phyloP scores from a whole-genome alignment of 1,139 yeast species.

The Eremothecium cymbalariae region DNA sequence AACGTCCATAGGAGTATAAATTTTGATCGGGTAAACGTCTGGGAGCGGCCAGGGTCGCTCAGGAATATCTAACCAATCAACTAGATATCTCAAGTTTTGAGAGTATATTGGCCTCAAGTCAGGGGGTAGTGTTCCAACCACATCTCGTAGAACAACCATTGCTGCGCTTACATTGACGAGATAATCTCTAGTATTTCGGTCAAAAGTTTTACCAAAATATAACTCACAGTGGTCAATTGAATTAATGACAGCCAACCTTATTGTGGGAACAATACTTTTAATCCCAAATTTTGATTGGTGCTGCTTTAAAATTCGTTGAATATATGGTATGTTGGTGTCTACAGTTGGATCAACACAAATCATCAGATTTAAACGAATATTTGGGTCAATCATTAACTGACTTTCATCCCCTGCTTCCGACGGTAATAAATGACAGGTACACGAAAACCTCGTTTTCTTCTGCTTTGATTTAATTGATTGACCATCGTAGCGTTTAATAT shows the following conservation, averaged over 20 bases:
- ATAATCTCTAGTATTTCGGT: slow-evolving; percentile 37
- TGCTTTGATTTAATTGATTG: slow-evolving; percentile 35
- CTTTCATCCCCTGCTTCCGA: slow-evolving; percentile 34
- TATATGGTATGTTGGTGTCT: slow-evolving; percentile 36
- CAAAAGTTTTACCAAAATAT: slow-evolving; percentile 36
- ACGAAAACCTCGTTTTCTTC: slow-evolving; percentile 24
- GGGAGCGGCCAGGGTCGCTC: slow-evolving; percentile 69
- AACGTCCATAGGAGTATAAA: slow-evolving; percentile 61
- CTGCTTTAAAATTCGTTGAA: slow-evolving; percentile 24
- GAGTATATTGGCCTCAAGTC: slow-evolving; percentile 70
- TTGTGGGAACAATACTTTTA: slow-evolving; percentile 42
- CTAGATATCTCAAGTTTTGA: slow-evolving; percentile 55
- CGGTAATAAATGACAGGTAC: slow-evolving; percentile 38
- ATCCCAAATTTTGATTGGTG: slow-evolving; percentile 17
- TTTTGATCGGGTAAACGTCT: slow-evolving; percentile 55
- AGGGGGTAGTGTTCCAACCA: slow-evolving; percentile 78
- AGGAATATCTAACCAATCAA: slow-evolving; percentile 47
- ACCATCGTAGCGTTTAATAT: slow-evolving; percentile 63
- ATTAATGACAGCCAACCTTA: slow-evolving; percentile 66
- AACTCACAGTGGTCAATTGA: slow-evolving; percentile 72
- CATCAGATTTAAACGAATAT: slow-evolving; percentile 46
- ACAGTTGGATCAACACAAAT: slow-evolving; percentile 69
- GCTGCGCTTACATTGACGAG: slow-evolving; percentile 70
- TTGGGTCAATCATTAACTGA: slow-evolving; percentile 23
- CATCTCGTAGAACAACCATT: slow-evolving; percentile 71